Evolutionary conservation across 495 filamentous ascomycete genomes (phyloP), one percentile per base, ranked within the genome.

Genomic region (Daldinia concentrica): DNA sequence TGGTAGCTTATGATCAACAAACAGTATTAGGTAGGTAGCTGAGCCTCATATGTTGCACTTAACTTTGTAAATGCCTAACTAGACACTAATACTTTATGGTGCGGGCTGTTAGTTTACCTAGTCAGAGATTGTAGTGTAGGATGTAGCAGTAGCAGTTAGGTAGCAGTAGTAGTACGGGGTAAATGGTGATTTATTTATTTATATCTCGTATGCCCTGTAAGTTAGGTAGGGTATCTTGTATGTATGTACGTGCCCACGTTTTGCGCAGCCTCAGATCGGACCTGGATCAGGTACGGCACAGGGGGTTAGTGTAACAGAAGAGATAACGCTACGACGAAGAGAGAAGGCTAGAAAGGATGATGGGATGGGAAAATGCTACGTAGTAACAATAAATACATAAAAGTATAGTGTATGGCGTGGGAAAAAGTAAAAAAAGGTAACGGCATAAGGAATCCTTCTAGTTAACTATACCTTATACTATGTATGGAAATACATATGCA

Each of bases 261-360:
- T 34, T 34, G 55, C 55, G 30, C 55, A 58, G 55, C 55, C 55
- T 58, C 55, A 58, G 55, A 39, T 58, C 32, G 29, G 55, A 36
- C 30, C 50, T 54, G 27, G 51, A 11, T 27, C 12, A n/a, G 24
- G 50, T 26, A 27, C 19, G 51, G 26, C 26, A 32, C 26, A 30
- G 51, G 51, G 51, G 51, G n/a, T n/a, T n/a, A n/a, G 12, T 55
- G 51, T 55, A 55, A 55, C 27, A 27, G 5, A 29, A 29, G 17
- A n/a, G 7, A n/a, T 7, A 8, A 19, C 15, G 41, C 17, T 45
- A 45, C 15, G 41, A 45, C 15, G 41, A 45, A 45, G 1, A 6
- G n/a, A 43, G n/a, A n/a, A n/a, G n/a, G n/a, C n/a, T n/a, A n/a
- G n/a, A n/a, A 17, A 43, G 5, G 12, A 37, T 1, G 24, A 26